Percentiles rank a stretch among this genome's conserved stretches.
Conservation (phyloP, 2,329 filamentous ascomycete genomes). For the Sclerotinia spermophila region DNA sequence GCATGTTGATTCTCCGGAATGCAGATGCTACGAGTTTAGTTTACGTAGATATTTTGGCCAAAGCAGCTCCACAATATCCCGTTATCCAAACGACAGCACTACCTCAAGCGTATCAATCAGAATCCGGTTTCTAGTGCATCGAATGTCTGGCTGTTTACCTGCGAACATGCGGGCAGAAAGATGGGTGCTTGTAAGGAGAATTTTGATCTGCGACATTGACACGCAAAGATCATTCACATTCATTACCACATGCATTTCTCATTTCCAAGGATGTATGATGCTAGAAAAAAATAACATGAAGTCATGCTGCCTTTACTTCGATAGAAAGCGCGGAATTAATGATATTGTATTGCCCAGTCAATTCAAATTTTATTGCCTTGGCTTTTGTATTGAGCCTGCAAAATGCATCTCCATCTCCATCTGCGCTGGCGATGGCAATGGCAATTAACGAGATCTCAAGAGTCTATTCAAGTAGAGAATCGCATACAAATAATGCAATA, state of each 20-base stretch:
- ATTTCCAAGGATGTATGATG: not conserved
- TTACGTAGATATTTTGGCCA: not conserved
- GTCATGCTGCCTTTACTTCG: not conserved
- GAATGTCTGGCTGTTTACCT: not conserved
- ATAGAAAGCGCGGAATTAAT: not conserved
- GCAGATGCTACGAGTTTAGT: not conserved
- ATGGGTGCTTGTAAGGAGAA: not conserved
- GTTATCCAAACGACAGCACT: not conserved
- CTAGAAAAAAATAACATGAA: not conserved
- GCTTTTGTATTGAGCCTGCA: not conserved
- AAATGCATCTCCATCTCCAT: too few species aligned
- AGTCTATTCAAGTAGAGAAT: not conserved
- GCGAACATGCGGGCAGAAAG: not conserved
- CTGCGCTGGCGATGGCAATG: not conserved
- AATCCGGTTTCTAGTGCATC: not conserved
- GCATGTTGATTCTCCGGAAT: not conserved
- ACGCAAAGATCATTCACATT: not conserved
- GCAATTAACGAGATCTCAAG: too few species aligned
- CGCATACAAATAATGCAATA: not conserved
- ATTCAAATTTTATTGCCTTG: not conserved
- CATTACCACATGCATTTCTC: not conserved
- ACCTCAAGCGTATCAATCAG: not conserved
- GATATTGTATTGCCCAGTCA: too few species aligned
- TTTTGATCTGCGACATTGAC: not conserved
- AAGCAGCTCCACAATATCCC: not conserved